These are phyloP conservation scores for Fusarium albidum DNA, from an alignment of 2,329 filamentous ascomycete species.

Conservation along the genomic window DNA sequence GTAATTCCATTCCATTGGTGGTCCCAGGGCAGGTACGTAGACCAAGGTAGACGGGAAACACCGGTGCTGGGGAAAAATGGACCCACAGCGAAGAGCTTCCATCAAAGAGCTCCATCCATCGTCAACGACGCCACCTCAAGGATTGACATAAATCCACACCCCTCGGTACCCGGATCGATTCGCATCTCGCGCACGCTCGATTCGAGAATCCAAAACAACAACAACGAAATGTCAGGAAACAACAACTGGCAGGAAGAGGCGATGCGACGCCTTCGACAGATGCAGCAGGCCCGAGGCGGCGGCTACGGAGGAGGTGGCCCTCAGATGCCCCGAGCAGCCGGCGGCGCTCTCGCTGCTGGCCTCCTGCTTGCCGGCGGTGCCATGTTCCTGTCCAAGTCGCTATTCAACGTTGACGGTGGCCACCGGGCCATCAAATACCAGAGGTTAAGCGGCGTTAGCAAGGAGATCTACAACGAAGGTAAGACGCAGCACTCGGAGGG, in stretches of 20 bases:
- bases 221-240: conserved; percentile 46
- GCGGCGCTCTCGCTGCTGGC: conserved; percentile 51
- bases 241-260: conserved; percentile 60
- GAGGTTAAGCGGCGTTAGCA: conserved; percentile 88
- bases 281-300: conserved; percentile 54
- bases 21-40: too few species aligned
- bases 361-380: conserved; percentile 58
- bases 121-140: conserved; percentile 32
- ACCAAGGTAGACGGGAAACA: conserved; percentile 33
- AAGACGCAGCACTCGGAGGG: conserved; percentile 36
- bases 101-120: conserved; percentile 39
- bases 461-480: conserved; percentile 98
- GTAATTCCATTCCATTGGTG: background rate
- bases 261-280: conserved; percentile 59
- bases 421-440: conserved; percentile 99
- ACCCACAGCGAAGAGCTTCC: conserved; percentile 41
- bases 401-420: conserved; percentile 93
- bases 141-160: conserved; percentile 7
- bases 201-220: conserved; percentile 10
- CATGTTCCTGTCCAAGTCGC: conserved; percentile 64
- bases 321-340: conserved; percentile 50
- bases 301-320: conserved; percentile 55
- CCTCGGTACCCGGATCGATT: conserved; percentile 24
- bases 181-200: background rate
- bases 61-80: conserved; percentile 34